Base-by-base conservation (phyloP, 257 asterid genomes). In the Anisodus tanguticus region DNA sequence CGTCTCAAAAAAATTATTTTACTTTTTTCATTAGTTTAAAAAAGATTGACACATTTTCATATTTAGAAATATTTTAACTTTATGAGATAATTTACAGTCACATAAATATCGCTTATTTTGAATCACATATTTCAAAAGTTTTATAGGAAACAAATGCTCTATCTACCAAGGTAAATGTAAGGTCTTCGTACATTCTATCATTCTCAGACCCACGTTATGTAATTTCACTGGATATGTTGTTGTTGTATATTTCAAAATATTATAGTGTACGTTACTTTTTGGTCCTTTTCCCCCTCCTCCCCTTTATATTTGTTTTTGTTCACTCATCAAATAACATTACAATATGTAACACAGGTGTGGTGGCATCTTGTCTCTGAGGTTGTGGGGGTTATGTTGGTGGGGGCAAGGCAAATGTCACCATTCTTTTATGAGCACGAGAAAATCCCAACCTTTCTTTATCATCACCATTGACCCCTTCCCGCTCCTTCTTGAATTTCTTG, bases 401-500 rank as follows among this genome's bases (percentile, higher is more conserved):
- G 83, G 80, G 72, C 35, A 74, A 31, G 31, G n/a, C 5, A 41
- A 17, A 43, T 67, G 37, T 54, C 79, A 87, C 81, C 83, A 85
- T 66, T 85, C 86, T 86, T 90, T 92, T 89, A 90, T 89, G 92
- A 90, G 91, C 91, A 88, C 91, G 86, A 92, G 92, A 91, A 90
- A 88, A 88, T 81, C 90, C 87, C 87, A 66, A 79, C 83, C 74
- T 92, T 6, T 83, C 81, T 82, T 88, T 86, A 74, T 83, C 78
- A 59, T 88, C 60, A 55, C 39, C 80, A 19, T 45, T 72, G 35
- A 31, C 35, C 35, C 35, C 80, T 93, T 95, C 97, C 98, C 98
- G 97, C 99, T 93, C 51, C 93, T 81, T 84, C 91, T 90, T 91
- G 88, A 90, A 91, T 89, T 90, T 88, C 83, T 16, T 55, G 86